Evolutionary conservation across 495 filamentous ascomycete genomes (phyloP).

Genomic region (Podospora appendiculata): DNA sequence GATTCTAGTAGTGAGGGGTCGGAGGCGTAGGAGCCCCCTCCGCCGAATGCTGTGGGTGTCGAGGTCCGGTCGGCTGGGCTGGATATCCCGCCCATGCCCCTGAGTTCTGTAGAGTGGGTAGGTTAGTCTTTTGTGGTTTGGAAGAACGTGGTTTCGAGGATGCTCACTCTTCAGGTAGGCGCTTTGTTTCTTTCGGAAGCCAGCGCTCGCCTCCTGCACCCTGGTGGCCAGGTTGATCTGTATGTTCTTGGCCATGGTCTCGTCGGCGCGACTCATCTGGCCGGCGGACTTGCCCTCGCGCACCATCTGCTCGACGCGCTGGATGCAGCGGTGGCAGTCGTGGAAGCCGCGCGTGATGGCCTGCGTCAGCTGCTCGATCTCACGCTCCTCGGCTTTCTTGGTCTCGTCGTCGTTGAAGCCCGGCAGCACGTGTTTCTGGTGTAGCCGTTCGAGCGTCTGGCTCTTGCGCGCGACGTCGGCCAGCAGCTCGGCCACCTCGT

Average conservation of each 20-base stretch:
- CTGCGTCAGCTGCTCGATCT: slow-evolving; percentile 86
- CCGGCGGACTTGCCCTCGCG: slow-evolving; percentile 61
- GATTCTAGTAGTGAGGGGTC: slow-evolving; percentile 84
- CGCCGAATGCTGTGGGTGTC: slow-evolving; percentile 43
- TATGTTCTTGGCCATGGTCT: slow-evolving; percentile 93
- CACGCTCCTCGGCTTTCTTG: slow-evolving; percentile 71
- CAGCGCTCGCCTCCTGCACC: slow-evolving; percentile 87
- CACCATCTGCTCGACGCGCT: slow-evolving; percentile 80
- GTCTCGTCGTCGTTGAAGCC: slow-evolving; percentile 93
- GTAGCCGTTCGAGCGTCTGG: slow-evolving; percentile 76
- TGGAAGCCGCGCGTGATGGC: slow-evolving; percentile 85
- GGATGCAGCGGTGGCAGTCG: slow-evolving; percentile 78
- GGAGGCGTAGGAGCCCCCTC: slow-evolving; percentile 18
- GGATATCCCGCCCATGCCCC: slow-evolving; percentile 55
- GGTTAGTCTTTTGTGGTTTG: background rate
- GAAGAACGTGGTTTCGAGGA: background rate
- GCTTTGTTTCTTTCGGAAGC: slow-evolving; percentile 94
- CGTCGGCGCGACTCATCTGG: slow-evolving; percentile 68
- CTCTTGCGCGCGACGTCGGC: slow-evolving; percentile 74
- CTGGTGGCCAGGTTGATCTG: slow-evolving; percentile 80
- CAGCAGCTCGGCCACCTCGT: slow-evolving; percentile 83
- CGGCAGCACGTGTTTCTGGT: slow-evolving; percentile 93
- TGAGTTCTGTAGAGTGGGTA: slow-evolving; percentile 57
- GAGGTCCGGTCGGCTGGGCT: slow-evolving; percentile 42
- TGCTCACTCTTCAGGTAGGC: slow-evolving; percentile 84